Conservation (phyloP, 2,329 filamentous ascomycete genomes). For the Ophiosphaerella korrae region DNA sequence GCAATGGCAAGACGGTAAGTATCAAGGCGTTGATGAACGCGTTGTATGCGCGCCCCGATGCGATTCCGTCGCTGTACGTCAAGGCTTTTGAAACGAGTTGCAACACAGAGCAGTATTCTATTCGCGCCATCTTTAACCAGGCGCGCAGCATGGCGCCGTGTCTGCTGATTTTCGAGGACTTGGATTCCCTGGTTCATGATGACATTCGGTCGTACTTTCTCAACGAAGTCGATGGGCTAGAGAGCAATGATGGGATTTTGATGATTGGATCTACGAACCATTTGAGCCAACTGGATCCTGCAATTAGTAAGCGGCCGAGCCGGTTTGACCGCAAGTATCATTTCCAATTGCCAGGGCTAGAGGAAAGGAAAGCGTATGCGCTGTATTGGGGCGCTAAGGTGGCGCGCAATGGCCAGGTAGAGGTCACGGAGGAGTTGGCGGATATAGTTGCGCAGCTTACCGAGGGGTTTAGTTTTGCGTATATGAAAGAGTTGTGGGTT, state of each 20-base stretch:
- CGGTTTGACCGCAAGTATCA: conserved; percentile 54
- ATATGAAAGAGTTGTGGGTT: conserved; percentile 50
- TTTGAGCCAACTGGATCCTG: conserved; percentile 68
- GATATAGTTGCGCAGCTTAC: conserved; percentile 41
- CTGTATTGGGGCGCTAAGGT: conserved; percentile 50
- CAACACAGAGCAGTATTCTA: conserved; percentile 59
- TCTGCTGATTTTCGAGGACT: conserved; percentile 71
- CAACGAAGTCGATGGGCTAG: conserved; percentile 72
- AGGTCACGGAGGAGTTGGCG: conserved; percentile 46
- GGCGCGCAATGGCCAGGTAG: conserved; percentile 34
- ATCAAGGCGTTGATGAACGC: conserved; percentile 71
- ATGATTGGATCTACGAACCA: conserved; percentile 68
- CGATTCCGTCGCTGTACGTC: conserved; percentile 60
- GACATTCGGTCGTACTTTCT: conserved; percentile 69
- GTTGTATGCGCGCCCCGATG: conserved; percentile 56
- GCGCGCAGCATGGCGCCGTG: conserved; percentile 68
- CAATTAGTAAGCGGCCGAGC: conserved; percentile 55
- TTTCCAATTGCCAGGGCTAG: conserved; percentile 45
- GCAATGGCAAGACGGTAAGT: conserved; percentile 71
- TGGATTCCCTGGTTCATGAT: conserved; percentile 67
- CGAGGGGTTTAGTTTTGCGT: conserved; percentile 50
- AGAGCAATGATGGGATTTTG: conserved; percentile 70
- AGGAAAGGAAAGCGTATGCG: conserved; percentile 46
- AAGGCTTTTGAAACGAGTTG: conserved; percentile 55
- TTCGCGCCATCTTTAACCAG: conserved; percentile 46